Conservation (phyloP, 257 asterid species). For the Solanum lignicaule region DNA sequence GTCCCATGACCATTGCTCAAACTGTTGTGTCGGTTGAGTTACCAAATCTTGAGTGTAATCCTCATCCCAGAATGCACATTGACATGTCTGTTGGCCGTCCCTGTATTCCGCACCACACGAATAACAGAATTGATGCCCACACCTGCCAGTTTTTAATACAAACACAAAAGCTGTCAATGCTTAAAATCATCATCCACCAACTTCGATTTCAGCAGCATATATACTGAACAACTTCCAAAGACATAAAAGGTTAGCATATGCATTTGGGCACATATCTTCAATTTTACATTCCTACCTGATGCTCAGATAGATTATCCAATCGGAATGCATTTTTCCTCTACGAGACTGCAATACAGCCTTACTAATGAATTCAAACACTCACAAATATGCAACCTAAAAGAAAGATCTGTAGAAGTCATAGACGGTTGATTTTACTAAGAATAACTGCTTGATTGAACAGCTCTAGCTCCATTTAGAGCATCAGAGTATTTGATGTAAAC, state of each 20-base stretch:
- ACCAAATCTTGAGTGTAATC: conserved; percentile 31
- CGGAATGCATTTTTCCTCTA: background rate
- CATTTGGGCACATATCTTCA: background rate
- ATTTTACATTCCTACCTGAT: background rate
- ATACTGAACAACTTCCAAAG: background rate
- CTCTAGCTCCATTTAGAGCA: background rate
- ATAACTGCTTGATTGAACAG: background rate
- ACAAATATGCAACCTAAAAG: background rate
- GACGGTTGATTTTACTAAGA: background rate
- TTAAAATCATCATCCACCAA: background rate
- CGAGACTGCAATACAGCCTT: background rate
- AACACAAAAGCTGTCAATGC: background rate
- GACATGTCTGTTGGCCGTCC: conserved; percentile 50
- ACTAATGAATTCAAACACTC: background rate
- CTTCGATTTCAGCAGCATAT: background rate
- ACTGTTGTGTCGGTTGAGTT: conserved; percentile 40
- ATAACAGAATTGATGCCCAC: conserved; percentile 80
- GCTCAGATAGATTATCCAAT: background rate
- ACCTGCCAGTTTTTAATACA: conserved; percentile 29
- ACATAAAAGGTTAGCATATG: background rate
- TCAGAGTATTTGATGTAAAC: background rate
- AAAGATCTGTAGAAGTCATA: background rate
- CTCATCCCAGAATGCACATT: conserved; percentile 60
- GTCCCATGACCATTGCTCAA: conserved; percentile 94
- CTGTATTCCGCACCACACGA: conserved; percentile 61